Base-by-base conservation (phyloP, 306 rosid species). In the Cyclanthera cordifolia region DNA sequence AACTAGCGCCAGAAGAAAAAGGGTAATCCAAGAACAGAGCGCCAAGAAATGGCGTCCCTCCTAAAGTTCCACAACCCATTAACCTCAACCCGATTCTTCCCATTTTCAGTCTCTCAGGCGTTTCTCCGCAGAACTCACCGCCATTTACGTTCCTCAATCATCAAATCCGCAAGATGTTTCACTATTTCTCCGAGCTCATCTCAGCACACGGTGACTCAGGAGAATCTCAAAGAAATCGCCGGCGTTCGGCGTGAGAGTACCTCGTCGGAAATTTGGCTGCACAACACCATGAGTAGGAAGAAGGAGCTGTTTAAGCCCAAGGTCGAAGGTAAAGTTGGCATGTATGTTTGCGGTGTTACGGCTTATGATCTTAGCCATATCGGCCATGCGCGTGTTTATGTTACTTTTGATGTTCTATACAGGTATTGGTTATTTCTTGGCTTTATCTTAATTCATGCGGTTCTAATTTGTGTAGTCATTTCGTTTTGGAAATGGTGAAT, bases 321-420 rank as follows among this genome's bases (percentile, higher is more conserved):
- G 81, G 77, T 83, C 8, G 90, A 86, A 67, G 88, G 82, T 5
- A 90, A 74, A 70, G 99, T 90, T 9, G 92, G 95, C 61, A 93
- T 90, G 97, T 93, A 93, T 49, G 99, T 93, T 2, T 93, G 99
- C 34, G 97, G 99, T 19, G 96, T 93, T 59, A 93, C 99, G 1
- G 97, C 97, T 24, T 93, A 93, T 66, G 96, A 90, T 74, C 91
- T 93, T 57, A 93, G 99, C 75, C 99, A 93, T 74, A 85, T 93
- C 57, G 99, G 99, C 55, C 99, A 93, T 50, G 99, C 99, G 58
- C 99, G 99, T 53, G 96, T 88, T 52, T 90, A 90, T 53, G 83
- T 93, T 79, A 93, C 92, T 73, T 93, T 93, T 53, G 96, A 93
- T 72, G 86, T 93, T 78, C 95, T 93, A 45, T 85, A 76, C 82